Conservation (phyloP, 495 filamentous ascomycete genomes). For the Apodospora peruviana region DNA sequence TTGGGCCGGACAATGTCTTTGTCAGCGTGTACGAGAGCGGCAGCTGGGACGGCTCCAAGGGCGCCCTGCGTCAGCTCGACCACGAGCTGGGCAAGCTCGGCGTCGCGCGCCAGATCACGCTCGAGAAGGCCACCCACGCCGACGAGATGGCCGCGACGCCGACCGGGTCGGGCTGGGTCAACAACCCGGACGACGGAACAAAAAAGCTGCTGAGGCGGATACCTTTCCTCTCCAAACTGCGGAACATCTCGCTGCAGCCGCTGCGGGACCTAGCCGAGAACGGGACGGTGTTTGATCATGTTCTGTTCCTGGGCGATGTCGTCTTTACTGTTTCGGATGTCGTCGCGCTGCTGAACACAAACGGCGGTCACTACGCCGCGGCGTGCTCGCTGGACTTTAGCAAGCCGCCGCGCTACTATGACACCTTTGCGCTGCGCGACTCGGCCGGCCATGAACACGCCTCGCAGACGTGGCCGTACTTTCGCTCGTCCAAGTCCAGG, state of each 20-base stretch:
- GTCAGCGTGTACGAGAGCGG: conserved; percentile 67
- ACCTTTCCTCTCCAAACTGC: conserved; percentile 58
- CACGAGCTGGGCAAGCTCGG: conserved; percentile 43
- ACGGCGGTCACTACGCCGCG: conserved; percentile 67
- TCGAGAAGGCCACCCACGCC: conserved; percentile 50
- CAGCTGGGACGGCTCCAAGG: conserved; percentile 66
- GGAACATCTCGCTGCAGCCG: conserved; percentile 52
- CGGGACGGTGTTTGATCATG: conserved; percentile 56
- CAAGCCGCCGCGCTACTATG: conserved; percentile 65
- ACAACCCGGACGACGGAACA: conserved; percentile 40
- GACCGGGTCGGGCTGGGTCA: conserved; percentile 52
- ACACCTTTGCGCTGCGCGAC: conserved; percentile 82
- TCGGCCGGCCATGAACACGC: conserved; percentile 53
- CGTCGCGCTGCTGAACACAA: conserved; percentile 63
- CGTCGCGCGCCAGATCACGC: conserved; percentile 48
- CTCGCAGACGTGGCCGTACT: conserved; percentile 73
- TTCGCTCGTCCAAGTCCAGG: conserved; percentile 55
- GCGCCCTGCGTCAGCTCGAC: conserved; percentile 56
- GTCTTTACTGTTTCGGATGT: conserved; percentile 68
- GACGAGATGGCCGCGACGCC: conserved; percentile 48
- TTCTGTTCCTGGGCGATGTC: conserved; percentile 73
- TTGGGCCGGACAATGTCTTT: conserved; percentile 64
- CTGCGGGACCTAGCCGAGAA: conserved; percentile 43
- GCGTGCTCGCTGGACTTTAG: conserved; percentile 77
- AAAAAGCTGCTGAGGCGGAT: conserved; percentile 60